A percentile compares a stretch with the other conserved stretches of the same genome.
Conservation (phyloP, 2,329 filamentous ascomycete genomes). For the Calonectria pteridis region DNA sequence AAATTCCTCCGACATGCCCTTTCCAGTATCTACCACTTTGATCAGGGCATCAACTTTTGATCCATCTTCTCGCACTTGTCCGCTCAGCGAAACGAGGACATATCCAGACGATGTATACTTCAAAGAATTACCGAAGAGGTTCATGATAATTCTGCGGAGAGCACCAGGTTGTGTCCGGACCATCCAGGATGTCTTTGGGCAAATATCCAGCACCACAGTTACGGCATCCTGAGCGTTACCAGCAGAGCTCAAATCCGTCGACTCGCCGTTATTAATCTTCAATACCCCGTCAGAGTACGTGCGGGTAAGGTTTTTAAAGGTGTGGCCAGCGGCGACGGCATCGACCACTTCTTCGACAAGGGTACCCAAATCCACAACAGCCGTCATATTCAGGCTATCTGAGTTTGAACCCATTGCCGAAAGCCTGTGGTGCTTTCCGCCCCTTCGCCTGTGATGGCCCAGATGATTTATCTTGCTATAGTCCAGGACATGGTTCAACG, state of each 20-base stretch:
- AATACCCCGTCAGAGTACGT: conserved; percentile 3
- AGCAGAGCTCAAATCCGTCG: not conserved
- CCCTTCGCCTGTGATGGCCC: conserved; percentile 42
- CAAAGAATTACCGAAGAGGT: conserved; percentile 71
- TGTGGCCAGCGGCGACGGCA: conserved; percentile 54
- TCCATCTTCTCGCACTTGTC: conserved; percentile 38
- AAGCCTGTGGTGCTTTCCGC: conserved; percentile 36
- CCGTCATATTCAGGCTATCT: conserved; percentile 48
- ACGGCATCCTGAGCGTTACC: conserved; percentile 43
- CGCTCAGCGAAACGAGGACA: conserved; percentile 56
- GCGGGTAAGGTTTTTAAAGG: conserved; percentile 46
- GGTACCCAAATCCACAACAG: conserved; percentile 48
- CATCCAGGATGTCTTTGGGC: conserved; percentile 59
- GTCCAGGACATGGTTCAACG: conserved; percentile 62
- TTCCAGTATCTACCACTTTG: conserved; percentile 72
- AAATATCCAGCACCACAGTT: conserved; percentile 65
- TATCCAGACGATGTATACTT: conserved; percentile 70
- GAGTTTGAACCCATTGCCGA: conserved; percentile 44
- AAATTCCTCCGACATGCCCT: conserved; percentile 74
- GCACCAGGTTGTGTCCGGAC: conserved; percentile 67
- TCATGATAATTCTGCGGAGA: conserved; percentile 69
- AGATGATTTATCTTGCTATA: conserved; percentile 56
- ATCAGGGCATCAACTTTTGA: conserved; percentile 49
- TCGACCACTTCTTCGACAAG: conserved; percentile 56
- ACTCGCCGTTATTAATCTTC: conserved; percentile 1